Evolutionary conservation across 495 filamentous ascomycete species (phyloP).

Genomic region (Podospora appendiculata): DNA sequence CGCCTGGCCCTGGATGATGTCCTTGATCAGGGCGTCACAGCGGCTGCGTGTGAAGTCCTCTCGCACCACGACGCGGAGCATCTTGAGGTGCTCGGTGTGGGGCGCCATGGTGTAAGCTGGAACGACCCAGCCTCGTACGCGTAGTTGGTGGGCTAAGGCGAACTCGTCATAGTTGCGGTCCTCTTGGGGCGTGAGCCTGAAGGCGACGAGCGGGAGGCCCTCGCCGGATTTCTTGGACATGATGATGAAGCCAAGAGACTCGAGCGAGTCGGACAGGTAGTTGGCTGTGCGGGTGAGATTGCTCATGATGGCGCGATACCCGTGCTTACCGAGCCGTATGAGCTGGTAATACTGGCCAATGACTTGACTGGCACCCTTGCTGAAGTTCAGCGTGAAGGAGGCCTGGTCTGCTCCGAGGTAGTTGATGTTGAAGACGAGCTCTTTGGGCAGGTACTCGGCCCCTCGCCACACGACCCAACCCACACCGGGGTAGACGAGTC

Average conservation of each 20-base stretch:
- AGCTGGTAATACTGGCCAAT: conserved; percentile 96
- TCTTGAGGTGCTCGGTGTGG: conserved; percentile 64
- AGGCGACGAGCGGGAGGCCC: conserved; percentile 81
- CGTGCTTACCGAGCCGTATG: conserved; percentile 83
- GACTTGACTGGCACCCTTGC: conserved; percentile 82
- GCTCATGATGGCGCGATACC: conserved; percentile 78
- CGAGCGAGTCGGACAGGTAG: conserved; percentile 63
- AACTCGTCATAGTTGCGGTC: conserved; percentile 75
- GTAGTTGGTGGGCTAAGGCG: conserved; percentile 70
- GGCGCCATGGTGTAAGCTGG: conserved; percentile 95
- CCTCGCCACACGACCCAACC: conserved; percentile 89
- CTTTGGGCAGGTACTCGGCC: conserved; percentile 74
- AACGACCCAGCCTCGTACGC: conserved; percentile 79
- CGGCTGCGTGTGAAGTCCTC: conserved; percentile 78
- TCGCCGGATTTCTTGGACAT: conserved; percentile 67
- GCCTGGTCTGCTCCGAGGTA: conserved; percentile 91
- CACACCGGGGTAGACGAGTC: conserved; percentile 80
- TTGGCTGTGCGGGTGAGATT: conserved; percentile 79
- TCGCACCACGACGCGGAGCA: conserved; percentile 82
- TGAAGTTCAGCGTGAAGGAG: conserved; percentile 97
- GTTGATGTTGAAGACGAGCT: conserved; percentile 96
- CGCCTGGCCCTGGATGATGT: conserved; percentile 63
- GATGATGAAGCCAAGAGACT: conserved; percentile 71
- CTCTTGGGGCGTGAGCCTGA: conserved; percentile 52
- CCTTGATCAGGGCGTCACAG: conserved; percentile 62